Evolutionary conservation across 441 rosid genomes (phyloP).

Genomic region (Aquilaria agallochum): DNA sequence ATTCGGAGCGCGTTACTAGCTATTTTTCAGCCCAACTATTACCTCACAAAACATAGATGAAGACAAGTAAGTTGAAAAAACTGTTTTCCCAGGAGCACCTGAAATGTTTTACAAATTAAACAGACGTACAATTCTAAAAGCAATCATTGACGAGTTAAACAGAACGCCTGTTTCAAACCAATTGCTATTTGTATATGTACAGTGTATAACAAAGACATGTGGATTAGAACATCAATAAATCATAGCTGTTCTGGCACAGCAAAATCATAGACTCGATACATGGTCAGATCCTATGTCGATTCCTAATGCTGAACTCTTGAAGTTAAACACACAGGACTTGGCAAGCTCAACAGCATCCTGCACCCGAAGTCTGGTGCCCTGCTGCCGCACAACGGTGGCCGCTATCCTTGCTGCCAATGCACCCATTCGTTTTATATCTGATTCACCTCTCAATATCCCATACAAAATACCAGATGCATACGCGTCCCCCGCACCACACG

Average conservation of each 20-base stretch:
- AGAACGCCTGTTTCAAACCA: neutral
- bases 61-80: no score
- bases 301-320: slow-evolving; percentile 27
- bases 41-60: no score
- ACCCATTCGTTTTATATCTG: slow-evolving; percentile 83
- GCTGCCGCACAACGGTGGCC: slow-evolving; percentile 86
- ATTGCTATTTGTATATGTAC: no score
- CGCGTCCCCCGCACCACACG: slow-evolving; percentile 96
- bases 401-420: slow-evolving; percentile 84
- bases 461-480: slow-evolving; percentile 90
- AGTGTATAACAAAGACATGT: no score
- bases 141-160: no score
- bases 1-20: no score
- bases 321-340: slow-evolving; percentile 48
- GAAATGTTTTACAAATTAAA: neutral
- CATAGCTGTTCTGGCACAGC: neutral
- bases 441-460: slow-evolving; percentile 64
- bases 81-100: no score
- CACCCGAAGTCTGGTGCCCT: slow-evolving; percentile 85
- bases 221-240: neutral
- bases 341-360: slow-evolving; percentile 69
- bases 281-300: slow-evolving; percentile 65
- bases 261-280: slow-evolving; percentile 49
- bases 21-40: no score
- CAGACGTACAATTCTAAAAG: neutral